These are phyloP conservation scores for Auricularia auricula-judae DNA, from an alignment of 768 basidiomycete genomes.

Conservation along the genomic window DNA sequence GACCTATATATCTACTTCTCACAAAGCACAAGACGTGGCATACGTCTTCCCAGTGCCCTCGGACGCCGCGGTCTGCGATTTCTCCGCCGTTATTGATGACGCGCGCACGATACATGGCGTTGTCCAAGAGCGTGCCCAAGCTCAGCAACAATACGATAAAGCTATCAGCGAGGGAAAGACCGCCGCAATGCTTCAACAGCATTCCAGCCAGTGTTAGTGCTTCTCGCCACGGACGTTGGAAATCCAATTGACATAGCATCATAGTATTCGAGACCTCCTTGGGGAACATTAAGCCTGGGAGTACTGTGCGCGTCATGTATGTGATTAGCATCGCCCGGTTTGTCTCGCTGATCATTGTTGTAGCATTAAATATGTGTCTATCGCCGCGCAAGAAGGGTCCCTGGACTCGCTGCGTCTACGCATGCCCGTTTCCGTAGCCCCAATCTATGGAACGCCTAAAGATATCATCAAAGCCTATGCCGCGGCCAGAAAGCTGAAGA, in stretches of 20 bases:
- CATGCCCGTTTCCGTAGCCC: conserved; percentile 8
- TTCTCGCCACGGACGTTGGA: not conserved
- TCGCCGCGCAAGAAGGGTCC: conserved; percentile 8
- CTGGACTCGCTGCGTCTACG: conserved; percentile 6
- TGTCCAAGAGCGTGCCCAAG: conserved; percentile 37
- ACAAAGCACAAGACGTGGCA: conserved; percentile 13
- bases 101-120: conserved; percentile 32
- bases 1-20: conserved; percentile 4
- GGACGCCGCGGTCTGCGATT: conserved; percentile 42
- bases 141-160: conserved; percentile 27
- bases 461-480: not conserved
- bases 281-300: not conserved
- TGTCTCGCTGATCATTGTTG: not conserved
- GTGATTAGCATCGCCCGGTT: not conserved
- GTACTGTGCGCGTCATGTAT: not conserved
- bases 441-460: conserved; percentile 6
- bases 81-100: conserved; percentile 36
- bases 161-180: conserved; percentile 29
- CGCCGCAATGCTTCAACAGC: conserved; percentile 32
- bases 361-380: conserved; percentile 11
- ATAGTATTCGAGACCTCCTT: not conserved
- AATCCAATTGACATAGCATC: not conserved
- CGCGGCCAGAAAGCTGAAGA: no score
- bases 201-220: not conserved
- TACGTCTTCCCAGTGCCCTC: conserved; percentile 54